Percentiles rank a stretch among this genome's conserved stretches.
phyloP scores from a whole-genome alignment of 345 rosid genomes.

The Stellera chamaejasme region DNA sequence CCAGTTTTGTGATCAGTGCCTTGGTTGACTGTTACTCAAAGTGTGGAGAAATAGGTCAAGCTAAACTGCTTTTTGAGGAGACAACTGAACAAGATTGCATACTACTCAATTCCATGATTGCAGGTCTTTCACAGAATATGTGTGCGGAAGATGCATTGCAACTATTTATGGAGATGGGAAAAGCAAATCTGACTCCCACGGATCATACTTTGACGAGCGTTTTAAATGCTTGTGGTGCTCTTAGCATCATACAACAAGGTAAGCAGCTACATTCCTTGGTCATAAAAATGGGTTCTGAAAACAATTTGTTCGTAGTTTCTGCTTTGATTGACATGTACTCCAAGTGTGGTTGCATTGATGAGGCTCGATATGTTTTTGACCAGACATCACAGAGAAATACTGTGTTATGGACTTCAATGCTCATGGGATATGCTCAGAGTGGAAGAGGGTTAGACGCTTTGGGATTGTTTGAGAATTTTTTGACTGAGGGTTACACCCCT shows the following conservation, averaged over 20 bases:
- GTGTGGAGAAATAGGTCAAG: slow-evolving; percentile 7
- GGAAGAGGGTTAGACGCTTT: slow-evolving; percentile 15
- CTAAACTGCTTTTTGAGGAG: slow-evolving; percentile 11
- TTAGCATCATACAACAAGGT: slow-evolving; percentile 10
- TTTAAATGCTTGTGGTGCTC: slow-evolving; percentile 16
- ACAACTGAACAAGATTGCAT: slow-evolving; percentile 1
- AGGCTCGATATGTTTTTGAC: slow-evolving; percentile 14
- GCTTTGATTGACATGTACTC: slow-evolving; percentile 23
- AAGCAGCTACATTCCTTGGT: slow-evolving; percentile 18
- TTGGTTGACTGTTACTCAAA: slow-evolving; percentile 13
- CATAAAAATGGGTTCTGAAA: slow-evolving; percentile 16
- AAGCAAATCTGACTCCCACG: slow-evolving; percentile 7
- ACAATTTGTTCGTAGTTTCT: slow-evolving; percentile 14
- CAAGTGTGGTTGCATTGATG: slow-evolving; percentile 17
- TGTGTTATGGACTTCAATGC: slow-evolving; percentile 25
- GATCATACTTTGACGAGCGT: slow-evolving; percentile 14
- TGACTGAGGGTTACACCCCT: slow-evolving; percentile 7
- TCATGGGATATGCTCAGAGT: slow-evolving; percentile 17
- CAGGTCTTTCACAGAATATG: slow-evolving; percentile 11
- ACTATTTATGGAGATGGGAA: slow-evolving; percentile 11
- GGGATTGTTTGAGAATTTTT: slow-evolving; percentile 15
- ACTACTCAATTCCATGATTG: slow-evolving; percentile 15
- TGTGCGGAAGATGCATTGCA: slow-evolving; percentile 9
- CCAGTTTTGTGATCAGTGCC: slow-evolving; percentile 10
- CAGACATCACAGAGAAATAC: slow-evolving; percentile 9